These are phyloP conservation scores for Monocercomonoides exilis DNA, from an alignment of 78 protist genomes.

Conservation along the genomic window DNA sequence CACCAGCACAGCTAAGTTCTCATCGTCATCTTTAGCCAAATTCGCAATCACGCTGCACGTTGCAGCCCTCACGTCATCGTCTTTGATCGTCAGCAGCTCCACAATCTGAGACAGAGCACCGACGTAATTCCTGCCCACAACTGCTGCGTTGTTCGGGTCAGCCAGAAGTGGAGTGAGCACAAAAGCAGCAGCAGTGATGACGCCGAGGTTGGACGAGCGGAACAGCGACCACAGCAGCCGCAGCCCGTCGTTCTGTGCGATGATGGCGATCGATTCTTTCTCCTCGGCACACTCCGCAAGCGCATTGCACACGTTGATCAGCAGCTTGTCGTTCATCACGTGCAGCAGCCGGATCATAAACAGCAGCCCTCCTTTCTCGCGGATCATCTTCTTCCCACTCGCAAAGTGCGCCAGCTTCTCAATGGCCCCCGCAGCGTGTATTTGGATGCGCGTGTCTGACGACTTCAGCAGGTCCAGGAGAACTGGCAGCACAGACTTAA, in stretches of 20 bases:
- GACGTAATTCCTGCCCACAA: neutral
- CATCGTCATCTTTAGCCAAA: neutral
- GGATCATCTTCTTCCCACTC: neutral
- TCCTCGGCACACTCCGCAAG: neutral
- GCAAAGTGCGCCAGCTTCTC: neutral
- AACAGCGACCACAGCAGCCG: conserved; percentile 17
- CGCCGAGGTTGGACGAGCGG: neutral
- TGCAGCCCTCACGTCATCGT: neutral
- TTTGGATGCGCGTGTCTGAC: neutral
- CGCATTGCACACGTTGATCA: neutral
- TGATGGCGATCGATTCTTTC: neutral
- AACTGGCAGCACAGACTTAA: neutral
- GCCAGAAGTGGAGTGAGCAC: neutral
- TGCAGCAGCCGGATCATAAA: neutral
- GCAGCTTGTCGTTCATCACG: conserved; percentile 3
- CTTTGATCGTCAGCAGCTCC: conserved; percentile 12
- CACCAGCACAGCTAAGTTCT: neutral
- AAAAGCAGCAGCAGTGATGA: conserved; percentile 3
- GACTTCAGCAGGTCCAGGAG: neutral
- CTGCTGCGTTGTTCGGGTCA: neutral
- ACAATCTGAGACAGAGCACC: conserved; percentile 3
- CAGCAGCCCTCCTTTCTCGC: neutral
- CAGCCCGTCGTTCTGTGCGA: conserved; percentile 5
- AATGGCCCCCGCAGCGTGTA: neutral
- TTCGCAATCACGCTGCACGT: neutral